phyloP scores from a whole-genome alignment of 495 filamentous ascomycete genomes.

The Glutinoglossum americanum region DNA sequence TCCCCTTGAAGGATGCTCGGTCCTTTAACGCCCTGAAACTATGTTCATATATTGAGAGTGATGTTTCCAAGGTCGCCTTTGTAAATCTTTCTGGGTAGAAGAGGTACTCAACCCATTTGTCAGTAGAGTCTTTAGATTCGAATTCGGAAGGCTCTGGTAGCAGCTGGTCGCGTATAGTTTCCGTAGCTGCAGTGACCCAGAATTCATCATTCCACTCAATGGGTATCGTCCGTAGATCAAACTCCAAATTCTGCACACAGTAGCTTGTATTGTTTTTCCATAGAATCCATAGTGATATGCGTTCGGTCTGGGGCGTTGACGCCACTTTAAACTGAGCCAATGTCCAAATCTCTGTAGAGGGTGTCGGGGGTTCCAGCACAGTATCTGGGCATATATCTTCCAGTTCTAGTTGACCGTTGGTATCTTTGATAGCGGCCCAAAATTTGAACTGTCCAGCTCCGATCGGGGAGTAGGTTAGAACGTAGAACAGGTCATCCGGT shows the following conservation, averaged over 20 bases:
- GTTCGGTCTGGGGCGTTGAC: constrained; percentile 25
- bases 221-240: constrained; percentile 28
- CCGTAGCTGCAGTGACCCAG: constrained; percentile 52
- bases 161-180: constrained; percentile 31
- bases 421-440: constrained; percentile 52
- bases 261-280: constrained; percentile 72
- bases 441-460: constrained; percentile 87
- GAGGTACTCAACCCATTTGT: constrained; percentile 53
- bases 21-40: constrained; percentile 24
- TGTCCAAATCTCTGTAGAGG: constrained; percentile 63
- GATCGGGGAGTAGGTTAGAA: constrained; percentile 71
- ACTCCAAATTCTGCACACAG: constrained; percentile 43
- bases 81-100: constrained; percentile 64
- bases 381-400: constrained; percentile 43
- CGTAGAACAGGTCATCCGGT: constrained; percentile 41
- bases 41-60: constrained; percentile 50
- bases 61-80: constrained; percentile 57
- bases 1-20: constrained; percentile 20
- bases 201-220: constrained; percentile 35
- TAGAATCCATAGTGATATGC: constrained; percentile 58
- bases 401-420: constrained; percentile 38
- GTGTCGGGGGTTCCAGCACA: constrained; percentile 42
- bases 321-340: constrained; percentile 63
- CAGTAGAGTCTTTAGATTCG: constrained; percentile 33
- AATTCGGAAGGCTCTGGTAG: constrained; percentile 33